Conservation (phyloP, 2,329 filamentous ascomycete species). For the Seiridium unicorne region DNA sequence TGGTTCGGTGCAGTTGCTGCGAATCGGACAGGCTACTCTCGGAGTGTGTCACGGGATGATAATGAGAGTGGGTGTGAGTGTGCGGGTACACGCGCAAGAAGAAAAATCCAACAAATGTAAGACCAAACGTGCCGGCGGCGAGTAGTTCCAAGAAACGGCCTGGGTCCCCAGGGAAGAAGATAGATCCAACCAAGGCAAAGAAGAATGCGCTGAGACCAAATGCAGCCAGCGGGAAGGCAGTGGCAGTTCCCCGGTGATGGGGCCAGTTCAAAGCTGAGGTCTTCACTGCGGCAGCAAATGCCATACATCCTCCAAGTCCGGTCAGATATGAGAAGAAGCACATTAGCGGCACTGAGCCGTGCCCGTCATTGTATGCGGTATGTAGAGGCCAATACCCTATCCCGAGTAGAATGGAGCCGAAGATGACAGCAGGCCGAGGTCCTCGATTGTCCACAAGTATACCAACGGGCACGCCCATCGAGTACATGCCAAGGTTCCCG, state of each 20-base stretch:
- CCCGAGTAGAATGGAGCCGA: constrained; percentile 71
- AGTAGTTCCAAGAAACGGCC: constrained; percentile 78
- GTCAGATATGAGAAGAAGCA: constrained; percentile 85
- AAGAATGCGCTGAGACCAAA: constrained; percentile 97
- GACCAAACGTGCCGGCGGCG: constrained; percentile 71
- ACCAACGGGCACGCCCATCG: constrained; percentile 83
- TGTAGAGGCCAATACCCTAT: constrained; percentile 86
- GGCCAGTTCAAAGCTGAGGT: constrained; percentile 88
- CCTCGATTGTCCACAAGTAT: constrained; percentile 82
- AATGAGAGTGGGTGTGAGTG: constrained; percentile 53
- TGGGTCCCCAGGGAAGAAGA: constrained; percentile 81
- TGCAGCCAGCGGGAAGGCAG: constrained; percentile 86
- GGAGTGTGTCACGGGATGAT: constrained; percentile 51
- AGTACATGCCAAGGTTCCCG: constrained; percentile 93
- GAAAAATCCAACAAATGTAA: constrained; percentile 77
- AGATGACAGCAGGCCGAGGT: constrained; percentile 73
- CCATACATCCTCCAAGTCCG: constrained; percentile 84
- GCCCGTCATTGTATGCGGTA: constrained; percentile 69
- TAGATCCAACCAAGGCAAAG: constrained; percentile 76
- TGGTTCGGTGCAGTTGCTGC: constrained; percentile 38
- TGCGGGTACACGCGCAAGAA: constrained; percentile 76
- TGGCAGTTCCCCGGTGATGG: constrained; percentile 85
- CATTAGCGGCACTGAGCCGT: constrained; percentile 57
- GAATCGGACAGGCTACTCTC: constrained; percentile 34
- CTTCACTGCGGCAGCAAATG: constrained; percentile 88